Evolutionary conservation across 345 rosid species (phyloP).

Genomic region (Populus deltoides): DNA sequence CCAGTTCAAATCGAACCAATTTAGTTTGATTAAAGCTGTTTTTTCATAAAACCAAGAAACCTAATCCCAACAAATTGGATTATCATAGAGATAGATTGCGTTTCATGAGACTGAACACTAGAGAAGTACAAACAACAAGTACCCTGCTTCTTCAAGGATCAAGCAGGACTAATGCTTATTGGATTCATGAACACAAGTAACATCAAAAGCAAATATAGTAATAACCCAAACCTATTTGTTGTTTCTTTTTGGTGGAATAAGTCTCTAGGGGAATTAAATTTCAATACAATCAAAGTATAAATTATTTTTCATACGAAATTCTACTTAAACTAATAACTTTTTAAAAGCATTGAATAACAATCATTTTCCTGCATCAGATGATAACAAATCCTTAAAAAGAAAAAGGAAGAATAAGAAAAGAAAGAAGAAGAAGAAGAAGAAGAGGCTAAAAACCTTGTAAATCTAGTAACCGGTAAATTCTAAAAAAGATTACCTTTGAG

Average conservation of each 20-base stretch:
- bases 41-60: too few relatives aligned
- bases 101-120: not conserved
- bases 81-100: not conserved
- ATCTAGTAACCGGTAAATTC: not conserved
- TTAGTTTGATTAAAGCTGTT: too few relatives aligned
- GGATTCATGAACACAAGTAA: too few relatives aligned
- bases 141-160: too few relatives aligned
- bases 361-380: not conserved
- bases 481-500: too few relatives aligned
- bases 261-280: not conserved
- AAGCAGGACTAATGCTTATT: too few relatives aligned
- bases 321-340: not conserved
- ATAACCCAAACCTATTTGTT: not conserved
- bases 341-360: not conserved
- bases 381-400: not conserved
- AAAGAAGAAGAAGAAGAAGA: too few relatives aligned
- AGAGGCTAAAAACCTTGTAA: not conserved
- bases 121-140: not conserved
- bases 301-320: not conserved
- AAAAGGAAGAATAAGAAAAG: too few relatives aligned
- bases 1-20: too few relatives aligned
- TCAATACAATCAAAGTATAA: not conserved
- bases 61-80: not conserved
- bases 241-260: not conserved
- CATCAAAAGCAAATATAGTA: not conserved